A percentile compares a stretch with the other conserved stretches of the same genome.
Conservation (phyloP, 257 asterid genomes). For the Nicotiana knightiana region DNA sequence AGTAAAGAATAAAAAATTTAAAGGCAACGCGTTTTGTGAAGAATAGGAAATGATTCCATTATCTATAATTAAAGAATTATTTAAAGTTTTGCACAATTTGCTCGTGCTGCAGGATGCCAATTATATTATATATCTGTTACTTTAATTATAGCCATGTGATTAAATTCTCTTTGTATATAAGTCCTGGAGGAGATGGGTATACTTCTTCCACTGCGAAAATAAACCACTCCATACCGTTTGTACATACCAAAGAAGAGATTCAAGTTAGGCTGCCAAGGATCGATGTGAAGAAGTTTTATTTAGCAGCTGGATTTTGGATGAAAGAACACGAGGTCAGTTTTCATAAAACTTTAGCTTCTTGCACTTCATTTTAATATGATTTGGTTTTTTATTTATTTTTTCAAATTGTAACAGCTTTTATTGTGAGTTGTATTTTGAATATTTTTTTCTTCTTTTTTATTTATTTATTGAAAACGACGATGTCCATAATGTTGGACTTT, state of each 20-base stretch:
- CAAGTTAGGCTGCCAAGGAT: not conserved
- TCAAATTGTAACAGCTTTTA: not conserved
- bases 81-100: not conserved
- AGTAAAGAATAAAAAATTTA: not conserved
- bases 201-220: not conserved
- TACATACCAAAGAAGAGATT: not conserved
- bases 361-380: not conserved
- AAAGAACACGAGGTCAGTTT: not conserved
- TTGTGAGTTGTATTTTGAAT: not conserved
- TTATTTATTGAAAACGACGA: not conserved
- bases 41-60: not conserved
- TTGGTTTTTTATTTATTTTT: not conserved
- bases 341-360: not conserved
- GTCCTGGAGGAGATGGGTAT: not conserved
- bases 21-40: not conserved
- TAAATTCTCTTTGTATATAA: not conserved
- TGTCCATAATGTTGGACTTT: too few relatives aligned
- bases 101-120: not conserved
- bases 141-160: constrained; percentile 3
- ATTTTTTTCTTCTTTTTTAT: not conserved
- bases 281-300: not conserved
- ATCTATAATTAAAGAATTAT: not conserved
- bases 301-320: not conserved
- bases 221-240: not conserved
- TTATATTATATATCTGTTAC: not conserved